Evolutionary conservation across 2,329 filamentous ascomycete species (phyloP).

Genomic region (Colletotrichum tofieldiae): DNA sequence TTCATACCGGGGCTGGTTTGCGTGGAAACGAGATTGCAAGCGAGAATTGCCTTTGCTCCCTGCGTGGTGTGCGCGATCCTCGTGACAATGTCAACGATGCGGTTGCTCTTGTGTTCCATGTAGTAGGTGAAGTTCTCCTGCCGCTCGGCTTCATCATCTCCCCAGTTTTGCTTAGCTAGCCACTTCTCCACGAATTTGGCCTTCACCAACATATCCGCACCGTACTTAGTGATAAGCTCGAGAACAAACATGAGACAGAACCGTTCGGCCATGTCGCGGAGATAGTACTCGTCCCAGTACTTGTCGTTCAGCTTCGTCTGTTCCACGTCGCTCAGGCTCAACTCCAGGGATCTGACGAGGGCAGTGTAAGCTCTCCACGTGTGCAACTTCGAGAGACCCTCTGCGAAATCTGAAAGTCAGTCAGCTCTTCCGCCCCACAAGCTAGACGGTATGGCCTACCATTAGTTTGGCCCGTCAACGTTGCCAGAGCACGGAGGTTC

Average conservation of each 20-base stretch:
- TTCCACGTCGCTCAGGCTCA: constrained; percentile 66
- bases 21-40: constrained; percentile 62
- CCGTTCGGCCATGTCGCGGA: constrained; percentile 75
- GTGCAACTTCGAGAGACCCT: constrained; percentile 64
- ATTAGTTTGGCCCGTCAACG: constrained; percentile 63
- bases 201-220: constrained; percentile 70
- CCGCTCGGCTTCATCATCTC: constrained; percentile 67
- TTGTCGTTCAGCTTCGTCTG: constrained; percentile 68
- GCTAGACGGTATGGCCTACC: constrained; percentile 9
- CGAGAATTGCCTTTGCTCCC: constrained; percentile 68
- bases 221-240: constrained; percentile 73
- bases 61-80: constrained; percentile 64
- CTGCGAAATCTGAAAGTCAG: constrained; percentile 49
- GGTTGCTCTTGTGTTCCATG: constrained; percentile 65
- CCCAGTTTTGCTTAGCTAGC: constrained; percentile 82
- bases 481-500: constrained; percentile 69
- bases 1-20: constrained; percentile 46
- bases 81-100: constrained; percentile 67
- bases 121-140: constrained; percentile 69
- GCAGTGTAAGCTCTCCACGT: constrained; percentile 68
- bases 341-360: constrained; percentile 73
- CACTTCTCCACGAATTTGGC: constrained; percentile 80
- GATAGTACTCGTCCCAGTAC: constrained; percentile 74
- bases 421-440: constrained; percentile 26
- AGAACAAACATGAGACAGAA: constrained; percentile 71